These are phyloP conservation scores for Epichloe coenophiala DNA, from an alignment of 2,329 filamentous ascomycete species.

Conservation along the genomic window DNA sequence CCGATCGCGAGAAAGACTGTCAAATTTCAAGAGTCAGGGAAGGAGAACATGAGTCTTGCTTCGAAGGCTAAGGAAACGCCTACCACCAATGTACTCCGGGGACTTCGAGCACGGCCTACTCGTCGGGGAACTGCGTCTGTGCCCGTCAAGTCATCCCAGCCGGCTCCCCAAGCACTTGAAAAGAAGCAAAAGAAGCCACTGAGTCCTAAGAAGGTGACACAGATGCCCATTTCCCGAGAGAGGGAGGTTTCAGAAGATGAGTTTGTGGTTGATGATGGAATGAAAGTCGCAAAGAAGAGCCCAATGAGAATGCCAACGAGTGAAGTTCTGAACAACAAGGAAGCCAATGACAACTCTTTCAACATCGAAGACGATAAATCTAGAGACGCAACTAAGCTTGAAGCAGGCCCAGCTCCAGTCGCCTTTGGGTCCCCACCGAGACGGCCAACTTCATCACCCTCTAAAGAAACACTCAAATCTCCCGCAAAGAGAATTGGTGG, in stretches of 20 bases:
- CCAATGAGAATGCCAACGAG: slow-evolving; percentile 9
- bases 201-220: slow-evolving; percentile 52
- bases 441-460: slow-evolving; percentile 36
- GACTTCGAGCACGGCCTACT: slow-evolving; percentile 29
- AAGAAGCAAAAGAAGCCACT: slow-evolving; percentile 32
- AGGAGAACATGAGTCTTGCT: slow-evolving; percentile 44
- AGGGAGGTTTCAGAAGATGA: slow-evolving; percentile 43
- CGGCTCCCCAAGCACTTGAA: slow-evolving; percentile 5
- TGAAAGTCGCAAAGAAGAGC: background rate
- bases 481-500: slow-evolving; percentile 34
- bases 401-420: slow-evolving; percentile 1
- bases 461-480: slow-evolving; percentile 41
- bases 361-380: slow-evolving; percentile 6
- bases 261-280: slow-evolving; percentile 34
- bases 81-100: slow-evolving; percentile 17
- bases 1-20: slow-evolving; percentile 44
- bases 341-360: background rate
- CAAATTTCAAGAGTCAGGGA: slow-evolving; percentile 50
- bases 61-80: slow-evolving; percentile 22
- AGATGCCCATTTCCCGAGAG: slow-evolving; percentile 35
- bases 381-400: slow-evolving; percentile 3
- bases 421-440: slow-evolving; percentile 41
- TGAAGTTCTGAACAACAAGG: background rate
- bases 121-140: slow-evolving; percentile 23
- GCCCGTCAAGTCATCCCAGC: slow-evolving; percentile 18